Evolutionary conservation across 805 yeast species (phyloP).

Genomic region (Priceomyces melissophilus): DNA sequence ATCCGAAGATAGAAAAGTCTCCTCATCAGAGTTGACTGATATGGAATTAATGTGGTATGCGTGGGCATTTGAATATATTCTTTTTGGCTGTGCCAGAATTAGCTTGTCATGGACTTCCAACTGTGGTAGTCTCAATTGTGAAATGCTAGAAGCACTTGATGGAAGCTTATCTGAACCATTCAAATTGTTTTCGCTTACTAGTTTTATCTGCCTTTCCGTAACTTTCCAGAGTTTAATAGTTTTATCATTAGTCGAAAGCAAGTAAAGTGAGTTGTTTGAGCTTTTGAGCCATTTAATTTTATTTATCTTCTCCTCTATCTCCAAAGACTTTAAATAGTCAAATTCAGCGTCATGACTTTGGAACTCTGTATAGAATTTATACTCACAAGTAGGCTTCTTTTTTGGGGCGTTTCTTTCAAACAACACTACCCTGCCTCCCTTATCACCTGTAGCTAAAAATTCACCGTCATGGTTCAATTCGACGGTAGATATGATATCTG

Average conservation of each 20-base stretch:
- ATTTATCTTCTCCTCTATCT: constrained; percentile 97
- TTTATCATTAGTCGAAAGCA: constrained; percentile 91
- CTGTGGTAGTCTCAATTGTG: constrained; percentile 73
- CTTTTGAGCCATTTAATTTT: constrained; percentile 95
- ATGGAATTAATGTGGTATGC: constrained; percentile 97
- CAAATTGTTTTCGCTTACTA: constrained; percentile 88
- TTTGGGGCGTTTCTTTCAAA: constrained; percentile 82
- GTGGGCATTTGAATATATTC: constrained; percentile 91
- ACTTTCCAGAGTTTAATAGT: constrained; percentile 98
- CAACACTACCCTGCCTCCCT: constrained; percentile 95
- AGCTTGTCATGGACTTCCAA: constrained; percentile 92
- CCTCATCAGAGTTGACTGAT: constrained; percentile 92
- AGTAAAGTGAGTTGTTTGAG: constrained; percentile 83
- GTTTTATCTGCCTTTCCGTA: constrained; percentile 83
- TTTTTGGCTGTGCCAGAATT: constrained; percentile 91
- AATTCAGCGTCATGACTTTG: constrained; percentile 99
- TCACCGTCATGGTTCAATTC: constrained; percentile 95
- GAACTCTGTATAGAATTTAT: constrained; percentile 92
- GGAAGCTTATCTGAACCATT: constrained; percentile 28
- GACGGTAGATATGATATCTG: constrained; percentile 94
- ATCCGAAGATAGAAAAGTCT: constrained; percentile 88
- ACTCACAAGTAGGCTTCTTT: constrained; percentile 71
- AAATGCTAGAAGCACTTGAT: constrained; percentile 17
- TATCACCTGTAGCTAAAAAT: constrained; percentile 95
- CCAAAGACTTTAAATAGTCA: constrained; percentile 91